These are phyloP conservation scores for Metarhizium brunneum DNA, from an alignment of 2,329 filamentous ascomycete genomes.

Conservation along the genomic window DNA sequence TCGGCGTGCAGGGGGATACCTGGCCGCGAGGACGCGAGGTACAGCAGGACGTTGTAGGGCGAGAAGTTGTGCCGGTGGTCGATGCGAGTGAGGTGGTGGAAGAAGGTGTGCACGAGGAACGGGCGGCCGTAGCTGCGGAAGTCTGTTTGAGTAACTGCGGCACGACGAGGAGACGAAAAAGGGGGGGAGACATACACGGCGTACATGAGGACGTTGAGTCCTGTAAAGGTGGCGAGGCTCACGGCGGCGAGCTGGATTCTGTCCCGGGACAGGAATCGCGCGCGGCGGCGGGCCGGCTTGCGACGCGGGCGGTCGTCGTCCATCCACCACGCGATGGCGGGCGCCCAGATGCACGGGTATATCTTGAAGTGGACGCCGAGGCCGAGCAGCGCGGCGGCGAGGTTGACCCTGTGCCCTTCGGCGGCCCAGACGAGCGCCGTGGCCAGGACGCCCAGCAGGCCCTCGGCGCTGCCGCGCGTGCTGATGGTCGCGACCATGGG, in stretches of 20 bases:
- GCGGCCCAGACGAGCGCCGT: conserved; percentile 78
- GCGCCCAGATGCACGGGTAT: conserved; percentile 93
- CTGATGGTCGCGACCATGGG: conserved; percentile 98
- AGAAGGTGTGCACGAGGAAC: conserved; percentile 83
- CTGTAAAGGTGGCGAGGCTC: conserved; percentile 64
- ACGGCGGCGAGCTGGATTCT: conserved; percentile 50
- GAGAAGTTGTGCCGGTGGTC: conserved; percentile 99
- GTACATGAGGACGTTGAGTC: conserved; percentile 74
- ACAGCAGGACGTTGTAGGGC: conserved; percentile 85
- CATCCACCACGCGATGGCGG: conserved; percentile 73
- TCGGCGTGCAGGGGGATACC: conserved; percentile 47
- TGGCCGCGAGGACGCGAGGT: conserved; percentile 64
- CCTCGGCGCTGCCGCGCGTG: conserved; percentile 89
- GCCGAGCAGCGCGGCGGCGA: conserved; percentile 71
- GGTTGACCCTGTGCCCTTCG: conserved; percentile 45
- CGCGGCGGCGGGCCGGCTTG: conserved; percentile 4
- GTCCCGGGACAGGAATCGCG: conserved; percentile 40
- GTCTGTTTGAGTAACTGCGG: conserved; percentile 5
- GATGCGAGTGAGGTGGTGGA: conserved; percentile 86
- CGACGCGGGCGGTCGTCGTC: conserved; percentile 37
- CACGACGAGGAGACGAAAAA: neutral
- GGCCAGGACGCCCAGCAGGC: conserved; percentile 76
- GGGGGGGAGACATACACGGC: conserved; percentile 41
- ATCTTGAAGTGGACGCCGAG: conserved; percentile 95
- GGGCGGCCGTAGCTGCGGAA: conserved; percentile 58